A percentile compares a stretch with the other conserved stretches of the same genome.
Evolutionary conservation across 148 eudicot genomes (phyloP).

Genomic region (Limonium bicolor): DNA sequence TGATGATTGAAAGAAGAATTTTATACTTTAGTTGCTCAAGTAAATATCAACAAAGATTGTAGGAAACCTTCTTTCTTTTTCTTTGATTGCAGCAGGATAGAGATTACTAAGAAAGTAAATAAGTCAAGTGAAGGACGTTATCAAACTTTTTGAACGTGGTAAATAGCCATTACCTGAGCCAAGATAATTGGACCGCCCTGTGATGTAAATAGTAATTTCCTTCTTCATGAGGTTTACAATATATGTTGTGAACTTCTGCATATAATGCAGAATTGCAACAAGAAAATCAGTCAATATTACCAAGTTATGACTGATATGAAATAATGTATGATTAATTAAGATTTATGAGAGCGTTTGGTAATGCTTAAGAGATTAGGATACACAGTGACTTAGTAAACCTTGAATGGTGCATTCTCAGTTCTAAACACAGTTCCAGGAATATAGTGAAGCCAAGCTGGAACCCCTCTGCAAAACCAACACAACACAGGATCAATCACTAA

Average conservation of each 20-base stretch:
- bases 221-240: constrained; percentile 88
- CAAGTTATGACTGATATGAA: too few relatives aligned
- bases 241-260: constrained; percentile 79
- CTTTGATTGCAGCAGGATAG: too few relatives aligned
- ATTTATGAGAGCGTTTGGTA: too few relatives aligned
- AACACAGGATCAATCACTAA: not conserved
- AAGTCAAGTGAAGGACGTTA: too few relatives aligned
- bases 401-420: constrained; percentile 87
- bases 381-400: constrained; percentile 57
- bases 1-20: constrained; percentile 1
- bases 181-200: constrained; percentile 99
- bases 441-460: constrained; percentile 96
- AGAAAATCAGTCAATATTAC: not conserved
- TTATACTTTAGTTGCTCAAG: not conserved
- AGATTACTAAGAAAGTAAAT: too few relatives aligned
- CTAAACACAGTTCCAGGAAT: constrained; percentile 84
- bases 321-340: too few relatives aligned
- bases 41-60: too few relatives aligned
- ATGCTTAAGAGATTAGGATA: too few relatives aligned
- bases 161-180: constrained; percentile 81
- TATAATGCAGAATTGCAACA: constrained; percentile 48
- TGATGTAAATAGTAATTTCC: constrained; percentile 84
- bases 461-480: constrained; percentile 41
- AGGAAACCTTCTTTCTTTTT: too few relatives aligned
- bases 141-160: too few relatives aligned